Base-by-base conservation (phyloP, 495 filamentous ascomycete genomes). In the Clohesyomyces aquaticus region DNA sequence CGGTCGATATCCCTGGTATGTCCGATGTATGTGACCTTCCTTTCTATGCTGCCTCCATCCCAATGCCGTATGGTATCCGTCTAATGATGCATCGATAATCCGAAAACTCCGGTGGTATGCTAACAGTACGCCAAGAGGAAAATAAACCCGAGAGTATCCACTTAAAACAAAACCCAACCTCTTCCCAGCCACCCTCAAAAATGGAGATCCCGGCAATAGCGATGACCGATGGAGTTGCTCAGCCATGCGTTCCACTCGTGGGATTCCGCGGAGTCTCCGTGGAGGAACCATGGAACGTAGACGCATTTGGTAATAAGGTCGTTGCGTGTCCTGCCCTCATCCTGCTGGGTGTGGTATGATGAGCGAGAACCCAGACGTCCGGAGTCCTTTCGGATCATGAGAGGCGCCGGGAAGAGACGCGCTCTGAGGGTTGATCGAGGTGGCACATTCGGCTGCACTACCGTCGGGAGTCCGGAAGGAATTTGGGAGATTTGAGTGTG, bases 231-330 rank as follows among this genome's bases (percentile, higher is more conserved):
- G 4, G 46, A 49, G 21, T 22, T 49, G 46, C 46, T 22, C 18
- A 49, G 46, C 46, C 46, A 49, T 6, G 46, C 46, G 27, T 49
- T 49, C 46, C 46, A 49, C n/a, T 49, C 46, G 21, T 49, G 23
- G 3, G 46, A 49, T 25, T 49, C 46, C 9, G 46, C 18, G 11
- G 46, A 49, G 18, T 49, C 46, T 23, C 46, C 46, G 21, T 49
- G 46, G 6, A 49, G 23, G 4, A 49, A 25, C 46, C 46, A 49
- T 3, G 46, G 46, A 3, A 49, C 46, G 21, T 49, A 49, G 46
- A 49, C 46, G 18, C 46, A 49, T 25, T 49, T 19, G 46, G 46
- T 49, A 19, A 49, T 49, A 25, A 49, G 23, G 9, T 22, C 18
- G 6, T 4, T 49, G 1, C 8, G 21, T 4, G 46, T 8, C 46